Base-by-base conservation (phyloP, 2,329 filamentous ascomycete genomes). In the Talaromyces amestolkiae region DNA sequence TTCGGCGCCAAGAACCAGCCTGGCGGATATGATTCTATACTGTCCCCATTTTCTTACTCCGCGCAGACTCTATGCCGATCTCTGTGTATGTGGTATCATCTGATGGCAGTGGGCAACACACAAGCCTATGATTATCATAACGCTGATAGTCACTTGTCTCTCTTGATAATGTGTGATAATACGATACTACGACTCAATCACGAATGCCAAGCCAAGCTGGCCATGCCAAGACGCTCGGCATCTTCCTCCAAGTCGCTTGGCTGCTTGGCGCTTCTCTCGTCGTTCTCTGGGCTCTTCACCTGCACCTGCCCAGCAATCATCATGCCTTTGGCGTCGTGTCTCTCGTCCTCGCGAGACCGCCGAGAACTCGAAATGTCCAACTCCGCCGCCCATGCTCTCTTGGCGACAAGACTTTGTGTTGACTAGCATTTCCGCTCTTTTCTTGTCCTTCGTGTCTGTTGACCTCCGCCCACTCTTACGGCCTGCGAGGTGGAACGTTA, bases 201-300 rank as follows among this genome's bases (percentile, higher is more conserved):
- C 27, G 27, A 31, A 37, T 11, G 35, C 56, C 56, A 59, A 59
- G 13, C 22, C 11, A 45, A 22, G 56, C 37, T 41, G 37, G 15
- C 39, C 59, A 31, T 49, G 61, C 61, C 61, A 63, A 63, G 61
- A 63, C 11, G 37, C 61, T 63, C 37, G 61, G 61, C 61, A 63
- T 45, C 27, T 27, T 31, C 35, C 22, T 59, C 22, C 39, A 54
- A 51, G 49, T 19, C 59, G 45, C 49, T 63, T 63, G 61, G 61
- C 61, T 61, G 22, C 39, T 63, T 54, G 37, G 49, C 49, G 37
- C 11, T 51, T 41, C 35, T 43, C 60, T 56, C 49, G 22, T 41
- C 37, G 15, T 31, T 31, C 13, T 15, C 22, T n/a, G n/a, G 31
- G n/a, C n/a, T 33, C 13, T 61, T 49, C 47, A 31, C 47, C 49